These are phyloP conservation scores for Phytopythium boreale DNA, from an alignment of 352 stramenopile species.

Conservation along the genomic window DNA sequence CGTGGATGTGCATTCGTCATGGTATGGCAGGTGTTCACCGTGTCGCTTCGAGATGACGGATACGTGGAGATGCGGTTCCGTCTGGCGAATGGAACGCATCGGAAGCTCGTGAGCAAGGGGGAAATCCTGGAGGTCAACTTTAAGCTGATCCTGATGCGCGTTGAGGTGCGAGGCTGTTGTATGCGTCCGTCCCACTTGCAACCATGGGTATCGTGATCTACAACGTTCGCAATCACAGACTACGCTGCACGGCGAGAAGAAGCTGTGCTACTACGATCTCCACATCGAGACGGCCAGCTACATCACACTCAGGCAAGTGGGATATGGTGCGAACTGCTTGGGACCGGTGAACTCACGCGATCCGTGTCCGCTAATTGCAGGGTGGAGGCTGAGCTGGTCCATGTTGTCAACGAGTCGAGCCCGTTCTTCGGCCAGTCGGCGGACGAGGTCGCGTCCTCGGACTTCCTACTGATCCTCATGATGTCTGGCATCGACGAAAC, in stretches of 20 bases:
- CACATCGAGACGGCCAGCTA: constrained; percentile 39
- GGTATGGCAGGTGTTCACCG: constrained; percentile 32
- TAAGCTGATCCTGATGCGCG: constrained; percentile 62
- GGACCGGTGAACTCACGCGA: not conserved
- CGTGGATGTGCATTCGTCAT: not conserved
- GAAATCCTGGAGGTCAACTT: constrained; percentile 59
- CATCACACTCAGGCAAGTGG: constrained; percentile 38
- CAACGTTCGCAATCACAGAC: constrained; percentile 15
- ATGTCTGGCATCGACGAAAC: constrained; percentile 58
- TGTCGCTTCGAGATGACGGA: constrained; percentile 22
- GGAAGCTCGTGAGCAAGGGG: constrained; percentile 31
- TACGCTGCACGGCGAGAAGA: constrained; percentile 34
- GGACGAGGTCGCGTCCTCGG: constrained; percentile 27
- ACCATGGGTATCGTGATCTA: not conserved
- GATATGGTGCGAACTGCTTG: not conserved
- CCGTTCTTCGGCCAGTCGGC: constrained; percentile 40
- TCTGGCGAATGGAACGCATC: constrained; percentile 48
- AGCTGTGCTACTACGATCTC: constrained; percentile 65
- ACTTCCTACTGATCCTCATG: constrained; percentile 57
- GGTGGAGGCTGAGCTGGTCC: constrained; percentile 49
- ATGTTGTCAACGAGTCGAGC: constrained; percentile 36
- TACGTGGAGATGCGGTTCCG: constrained; percentile 53
- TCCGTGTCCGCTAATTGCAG: constrained; percentile 14
- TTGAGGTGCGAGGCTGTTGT: constrained; percentile 32
- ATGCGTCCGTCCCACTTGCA: not conserved